Percentiles rank a stretch among this genome's conserved stretches.
These are phyloP conservation scores for Rhizopogon vesiculosus DNA, from an alignment of 768 basidiomycete species.

Conservation along the genomic window DNA sequence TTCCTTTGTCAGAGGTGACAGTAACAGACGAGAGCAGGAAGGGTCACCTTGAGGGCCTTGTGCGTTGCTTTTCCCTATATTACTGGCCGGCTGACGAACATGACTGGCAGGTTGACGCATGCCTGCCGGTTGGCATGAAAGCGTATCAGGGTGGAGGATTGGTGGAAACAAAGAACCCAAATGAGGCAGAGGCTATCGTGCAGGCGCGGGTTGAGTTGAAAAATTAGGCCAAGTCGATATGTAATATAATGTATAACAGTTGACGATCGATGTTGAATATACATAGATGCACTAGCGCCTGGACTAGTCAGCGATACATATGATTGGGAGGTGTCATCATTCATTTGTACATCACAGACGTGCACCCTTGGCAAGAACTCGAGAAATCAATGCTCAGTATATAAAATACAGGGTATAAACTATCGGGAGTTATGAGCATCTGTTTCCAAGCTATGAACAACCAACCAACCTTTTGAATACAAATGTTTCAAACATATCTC, in stretches of 20 bases:
- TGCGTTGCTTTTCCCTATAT: constrained; percentile 28
- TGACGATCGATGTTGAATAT: background rate
- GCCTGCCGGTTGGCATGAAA: background rate
- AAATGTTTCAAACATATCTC: constrained; percentile 26
- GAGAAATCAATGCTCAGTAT: background rate
- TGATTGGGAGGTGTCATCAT: background rate
- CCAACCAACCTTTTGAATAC: constrained; percentile 10
- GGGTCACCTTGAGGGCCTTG: constrained; percentile 53
- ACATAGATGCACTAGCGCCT: background rate
- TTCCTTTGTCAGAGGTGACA: constrained; percentile 33
- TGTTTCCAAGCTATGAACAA: background rate
- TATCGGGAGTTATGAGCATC: background rate
- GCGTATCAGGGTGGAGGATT: background rate
- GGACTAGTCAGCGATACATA: background rate
- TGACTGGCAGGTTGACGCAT: background rate
- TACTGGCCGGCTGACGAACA: background rate
- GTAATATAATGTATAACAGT: too few relatives aligned
- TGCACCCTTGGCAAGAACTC: background rate
- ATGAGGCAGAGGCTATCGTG: background rate
- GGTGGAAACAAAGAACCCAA: background rate
- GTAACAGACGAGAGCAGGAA: constrained; percentile 51
- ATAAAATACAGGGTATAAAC: background rate
- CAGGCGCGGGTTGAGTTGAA: background rate
- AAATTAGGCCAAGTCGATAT: background rate
- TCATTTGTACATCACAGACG: constrained; percentile 58